These are phyloP conservation scores for Populus trichocarpa DNA, from an alignment of 441 rosid species.

Conservation along the genomic window DNA sequence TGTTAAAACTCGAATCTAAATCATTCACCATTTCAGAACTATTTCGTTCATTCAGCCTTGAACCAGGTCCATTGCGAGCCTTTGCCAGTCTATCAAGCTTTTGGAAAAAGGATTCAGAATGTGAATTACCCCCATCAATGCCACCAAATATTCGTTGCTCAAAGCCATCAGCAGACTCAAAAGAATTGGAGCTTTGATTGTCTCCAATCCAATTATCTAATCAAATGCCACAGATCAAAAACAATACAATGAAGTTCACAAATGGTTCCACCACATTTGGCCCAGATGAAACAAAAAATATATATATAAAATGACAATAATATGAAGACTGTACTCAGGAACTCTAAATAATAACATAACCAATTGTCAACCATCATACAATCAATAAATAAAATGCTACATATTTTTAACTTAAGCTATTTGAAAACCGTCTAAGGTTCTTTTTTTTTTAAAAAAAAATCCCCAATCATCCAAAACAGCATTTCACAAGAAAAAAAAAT, in stretches of 20 bases:
- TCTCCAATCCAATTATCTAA: conserved; percentile 17
- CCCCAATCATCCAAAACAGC: not conserved
- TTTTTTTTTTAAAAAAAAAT: no score
- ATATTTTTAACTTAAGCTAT: not conserved
- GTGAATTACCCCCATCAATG: conserved; percentile 21
- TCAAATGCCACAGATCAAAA: not conserved
- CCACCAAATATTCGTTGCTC: conserved; percentile 47
- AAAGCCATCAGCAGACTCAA: conserved; percentile 35
- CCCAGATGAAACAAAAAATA: not conserved
- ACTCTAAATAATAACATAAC: not conserved
- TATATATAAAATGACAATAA: not conserved
- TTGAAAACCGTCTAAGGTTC: not conserved
- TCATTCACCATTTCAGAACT: conserved; percentile 11
- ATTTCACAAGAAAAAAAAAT: not conserved
- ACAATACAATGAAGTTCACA: not conserved
- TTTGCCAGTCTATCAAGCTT: conserved; percentile 42
- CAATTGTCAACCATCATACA: not conserved
- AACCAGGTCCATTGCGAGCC: conserved; percentile 16
- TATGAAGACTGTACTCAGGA: not conserved
- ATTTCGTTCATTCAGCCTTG: conserved; percentile 7
- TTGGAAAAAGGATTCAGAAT: conserved; percentile 34
- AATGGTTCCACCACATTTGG: not conserved
- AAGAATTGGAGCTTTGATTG: conserved; percentile 5
- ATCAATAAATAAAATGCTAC: not conserved
- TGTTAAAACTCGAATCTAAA: conserved; percentile 29